These are phyloP conservation scores for Pleurotus giganteus DNA, from an alignment of 768 basidiomycete genomes.

Conservation along the genomic window DNA sequence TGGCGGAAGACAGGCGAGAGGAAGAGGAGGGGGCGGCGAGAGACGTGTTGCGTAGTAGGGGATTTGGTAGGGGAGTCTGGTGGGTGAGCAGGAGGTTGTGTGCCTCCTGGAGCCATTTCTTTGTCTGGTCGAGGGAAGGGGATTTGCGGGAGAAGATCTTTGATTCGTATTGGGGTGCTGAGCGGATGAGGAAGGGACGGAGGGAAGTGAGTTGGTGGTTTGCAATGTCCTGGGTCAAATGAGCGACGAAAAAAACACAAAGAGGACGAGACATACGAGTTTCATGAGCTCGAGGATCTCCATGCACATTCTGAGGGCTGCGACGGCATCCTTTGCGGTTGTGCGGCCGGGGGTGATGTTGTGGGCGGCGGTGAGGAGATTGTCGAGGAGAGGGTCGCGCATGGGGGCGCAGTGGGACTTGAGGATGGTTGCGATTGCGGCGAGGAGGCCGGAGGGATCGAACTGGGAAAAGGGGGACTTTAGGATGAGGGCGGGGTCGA, in stretches of 20 bases:
- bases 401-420: conserved; percentile 94
- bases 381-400: conserved; percentile 80
- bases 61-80: conserved; percentile 40
- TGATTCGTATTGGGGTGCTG: conserved; percentile 77
- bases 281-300: conserved; percentile 96
- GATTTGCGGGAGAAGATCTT: conserved; percentile 65
- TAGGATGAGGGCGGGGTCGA: conserved; percentile 78
- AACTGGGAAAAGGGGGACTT: conserved; percentile 54
- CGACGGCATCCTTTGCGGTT: conserved; percentile 61
- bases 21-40: background rate
- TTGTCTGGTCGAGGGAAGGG: conserved; percentile 34
- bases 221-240: conserved; percentile 75
- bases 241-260: conserved; percentile 1
- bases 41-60: conserved; percentile 15
- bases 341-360: conserved; percentile 53
- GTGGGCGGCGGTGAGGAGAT: conserved; percentile 73
- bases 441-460: conserved; percentile 77
- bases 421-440: conserved; percentile 74
- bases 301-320: conserved; percentile 78
- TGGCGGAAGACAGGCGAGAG: background rate
- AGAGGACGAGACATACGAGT: conserved; percentile 62
- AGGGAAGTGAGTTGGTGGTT: conserved; percentile 93
- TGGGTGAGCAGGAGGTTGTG: conserved; percentile 42
- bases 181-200: conserved; percentile 85
- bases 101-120: conserved; percentile 62